Conservation (phyloP, 148 eudicot species). For the Camellia lanceoleosa region DNA sequence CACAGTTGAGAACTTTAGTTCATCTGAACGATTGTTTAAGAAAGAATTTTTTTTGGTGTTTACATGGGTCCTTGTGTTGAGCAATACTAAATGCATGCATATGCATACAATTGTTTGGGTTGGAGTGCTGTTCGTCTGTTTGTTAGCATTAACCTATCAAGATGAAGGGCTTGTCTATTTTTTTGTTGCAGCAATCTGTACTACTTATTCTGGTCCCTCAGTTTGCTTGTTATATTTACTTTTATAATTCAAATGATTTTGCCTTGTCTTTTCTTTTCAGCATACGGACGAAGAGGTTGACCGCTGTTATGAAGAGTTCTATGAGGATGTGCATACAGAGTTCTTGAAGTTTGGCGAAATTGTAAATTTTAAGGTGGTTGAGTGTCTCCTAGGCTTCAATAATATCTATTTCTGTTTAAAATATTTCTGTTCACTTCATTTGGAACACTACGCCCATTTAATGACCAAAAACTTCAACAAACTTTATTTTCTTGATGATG, state of each 20-base stretch:
- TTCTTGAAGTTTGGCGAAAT: conserved; percentile 93
- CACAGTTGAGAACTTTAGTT: neutral
- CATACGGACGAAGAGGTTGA: conserved; percentile 87
- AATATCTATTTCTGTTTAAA: conserved; percentile 10
- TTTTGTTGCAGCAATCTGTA: neutral
- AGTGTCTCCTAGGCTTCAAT: conserved; percentile 4
- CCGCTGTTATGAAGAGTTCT: conserved; percentile 78
- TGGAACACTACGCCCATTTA: neutral
- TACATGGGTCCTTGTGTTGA: neutral
- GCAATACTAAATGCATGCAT: neutral
- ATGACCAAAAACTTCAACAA: neutral
- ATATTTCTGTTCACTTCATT: neutral
- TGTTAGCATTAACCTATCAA: neutral
- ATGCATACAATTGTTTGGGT: neutral
- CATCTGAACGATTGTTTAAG: neutral
- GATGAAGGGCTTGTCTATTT: conserved; percentile 2
- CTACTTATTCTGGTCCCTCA: neutral
- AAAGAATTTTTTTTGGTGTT: neutral
- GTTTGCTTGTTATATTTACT: conserved; percentile 9
- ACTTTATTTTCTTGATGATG: conserved; percentile 1
- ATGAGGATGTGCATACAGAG: conserved; percentile 98
- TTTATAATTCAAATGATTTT: conserved; percentile 15
- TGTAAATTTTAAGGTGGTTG: conserved; percentile 79
- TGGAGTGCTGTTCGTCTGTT: neutral
- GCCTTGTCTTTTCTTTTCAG: conserved; percentile 39